phyloP scores from a whole-genome alignment of 2,329 filamentous ascomycete species.

The Mycogone perniciosa region DNA sequence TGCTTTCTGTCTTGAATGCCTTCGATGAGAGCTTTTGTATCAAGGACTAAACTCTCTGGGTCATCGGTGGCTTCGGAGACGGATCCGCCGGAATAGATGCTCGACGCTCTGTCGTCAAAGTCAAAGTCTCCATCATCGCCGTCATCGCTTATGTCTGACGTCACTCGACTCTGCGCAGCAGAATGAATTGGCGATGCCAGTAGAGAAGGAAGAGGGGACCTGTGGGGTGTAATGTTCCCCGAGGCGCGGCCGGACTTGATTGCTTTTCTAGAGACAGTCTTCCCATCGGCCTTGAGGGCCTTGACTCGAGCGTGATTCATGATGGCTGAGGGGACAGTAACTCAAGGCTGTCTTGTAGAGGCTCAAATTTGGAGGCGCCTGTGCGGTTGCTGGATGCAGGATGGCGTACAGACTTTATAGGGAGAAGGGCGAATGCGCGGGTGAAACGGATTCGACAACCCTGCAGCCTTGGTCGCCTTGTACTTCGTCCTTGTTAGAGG shows the following conservation, averaged over 20 bases:
- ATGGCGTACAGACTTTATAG: neutral
- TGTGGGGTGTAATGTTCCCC: conserved; percentile 50
- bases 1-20: conserved; percentile 70
- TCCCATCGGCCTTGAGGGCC: conserved; percentile 62
- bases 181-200: conserved; percentile 53
- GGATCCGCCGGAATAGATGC: conserved; percentile 36
- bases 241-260: conserved; percentile 53
- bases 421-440: neutral
- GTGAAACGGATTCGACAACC: neutral
- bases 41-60: conserved; percentile 54
- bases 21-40: conserved; percentile 56
- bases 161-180: conserved; percentile 53
- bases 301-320: conserved; percentile 64
- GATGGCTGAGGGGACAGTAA: neutral
- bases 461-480: neutral
- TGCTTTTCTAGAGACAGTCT: conserved; percentile 66
- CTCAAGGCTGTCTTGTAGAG: neutral
- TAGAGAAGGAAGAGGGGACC: conserved; percentile 54
- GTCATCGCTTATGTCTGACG: conserved; percentile 54
- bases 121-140: conserved; percentile 35
- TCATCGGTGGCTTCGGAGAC: conserved; percentile 56
- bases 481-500: neutral
- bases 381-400: neutral
- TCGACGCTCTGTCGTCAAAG: conserved; percentile 40
- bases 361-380: neutral